A percentile compares a stretch with the other conserved stretches of the same genome.
phyloP scores from a whole-genome alignment of 495 filamentous ascomycete genomes.

The Podospora anserina region DNA sequence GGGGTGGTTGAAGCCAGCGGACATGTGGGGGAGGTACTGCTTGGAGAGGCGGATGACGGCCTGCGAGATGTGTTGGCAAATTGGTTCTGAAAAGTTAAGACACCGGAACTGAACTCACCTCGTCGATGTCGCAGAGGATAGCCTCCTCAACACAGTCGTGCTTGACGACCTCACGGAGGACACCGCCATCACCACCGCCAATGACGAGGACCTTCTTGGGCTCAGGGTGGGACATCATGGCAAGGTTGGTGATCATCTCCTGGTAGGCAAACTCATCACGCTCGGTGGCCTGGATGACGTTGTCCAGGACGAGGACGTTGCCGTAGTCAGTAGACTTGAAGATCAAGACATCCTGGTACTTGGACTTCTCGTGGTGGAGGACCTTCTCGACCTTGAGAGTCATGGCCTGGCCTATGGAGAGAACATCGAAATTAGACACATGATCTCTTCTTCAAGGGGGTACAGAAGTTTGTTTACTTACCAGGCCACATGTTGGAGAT shows the following conservation, averaged over 20 bases:
- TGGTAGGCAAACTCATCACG: conserved; percentile 99
- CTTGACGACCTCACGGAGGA: conserved; percentile 97
- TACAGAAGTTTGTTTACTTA: conserved; percentile 29
- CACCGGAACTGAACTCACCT: conserved; percentile 52
- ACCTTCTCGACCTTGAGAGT: conserved; percentile 96
- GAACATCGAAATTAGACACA: conserved; percentile 1
- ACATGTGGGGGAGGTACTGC: conserved; percentile 95
- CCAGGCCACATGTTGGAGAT: conserved; percentile 96
- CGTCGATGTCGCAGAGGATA: conserved; percentile 96
- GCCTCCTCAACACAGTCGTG: conserved; percentile 92
- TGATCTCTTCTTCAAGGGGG: not conserved
- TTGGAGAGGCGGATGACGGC: conserved; percentile 98
- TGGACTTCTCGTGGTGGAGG: conserved; percentile 96
- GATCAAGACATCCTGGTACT: conserved; percentile 98
- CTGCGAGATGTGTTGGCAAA: conserved; percentile 37
- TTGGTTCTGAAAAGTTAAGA: too few relatives aligned
- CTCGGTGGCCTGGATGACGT: conserved; percentile 98
- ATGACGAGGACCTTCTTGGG: conserved; percentile 98
- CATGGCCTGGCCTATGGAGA: conserved; percentile 76
- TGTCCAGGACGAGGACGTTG: conserved; percentile 95
- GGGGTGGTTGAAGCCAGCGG: conserved; percentile 86
- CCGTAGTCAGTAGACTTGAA: conserved; percentile 97
- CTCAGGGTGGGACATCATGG: conserved; percentile 97
- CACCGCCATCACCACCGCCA: conserved; percentile 94
- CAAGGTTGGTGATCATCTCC: conserved; percentile 99